Percentiles rank a stretch among this genome's conserved stretches.
Conservation (phyloP, 306 rosid genomes). For the Quercus alba region DNA sequence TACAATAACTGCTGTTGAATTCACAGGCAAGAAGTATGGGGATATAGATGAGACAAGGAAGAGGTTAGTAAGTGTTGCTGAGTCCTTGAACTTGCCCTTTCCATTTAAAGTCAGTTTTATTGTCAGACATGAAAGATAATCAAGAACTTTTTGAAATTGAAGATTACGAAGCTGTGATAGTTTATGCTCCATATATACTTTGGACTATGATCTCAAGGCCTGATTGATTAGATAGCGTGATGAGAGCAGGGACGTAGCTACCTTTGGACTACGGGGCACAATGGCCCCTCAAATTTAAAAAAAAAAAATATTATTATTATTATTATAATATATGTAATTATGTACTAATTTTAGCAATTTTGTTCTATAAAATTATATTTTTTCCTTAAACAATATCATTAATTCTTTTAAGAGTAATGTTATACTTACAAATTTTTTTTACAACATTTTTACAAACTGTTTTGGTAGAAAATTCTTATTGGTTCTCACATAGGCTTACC, state of each 20-base stretch:
- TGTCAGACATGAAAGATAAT: slow-evolving; percentile 45
- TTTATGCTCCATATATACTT: slow-evolving; percentile 42
- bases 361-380: too few relatives aligned
- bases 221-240: slow-evolving; percentile 54
- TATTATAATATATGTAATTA: too few relatives aligned
- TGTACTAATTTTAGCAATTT: too few relatives aligned
- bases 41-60: slow-evolving; percentile 42
- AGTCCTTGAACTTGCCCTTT: slow-evolving; percentile 62
- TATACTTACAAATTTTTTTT: too few relatives aligned
- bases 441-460: too few relatives aligned
- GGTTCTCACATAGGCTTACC: too few relatives aligned
- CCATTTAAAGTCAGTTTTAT: slow-evolving; percentile 35
- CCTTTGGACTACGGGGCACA: too few relatives aligned
- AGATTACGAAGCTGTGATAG: slow-evolving; percentile 50
- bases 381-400: too few relatives aligned
- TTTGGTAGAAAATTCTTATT: too few relatives aligned
- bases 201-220: slow-evolving; percentile 52
- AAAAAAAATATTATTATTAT: too few relatives aligned
- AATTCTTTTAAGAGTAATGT: too few relatives aligned
- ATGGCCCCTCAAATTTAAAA: too few relatives aligned
- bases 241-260: slow-evolving; percentile 27
- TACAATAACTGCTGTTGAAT: slow-evolving; percentile 55
- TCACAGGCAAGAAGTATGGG: background rate
- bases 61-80: slow-evolving; percentile 49
- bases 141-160: slow-evolving; percentile 39